phyloP scores from a whole-genome alignment of 2,329 filamentous ascomycete genomes.

The Diaporthe humulicola region DNA sequence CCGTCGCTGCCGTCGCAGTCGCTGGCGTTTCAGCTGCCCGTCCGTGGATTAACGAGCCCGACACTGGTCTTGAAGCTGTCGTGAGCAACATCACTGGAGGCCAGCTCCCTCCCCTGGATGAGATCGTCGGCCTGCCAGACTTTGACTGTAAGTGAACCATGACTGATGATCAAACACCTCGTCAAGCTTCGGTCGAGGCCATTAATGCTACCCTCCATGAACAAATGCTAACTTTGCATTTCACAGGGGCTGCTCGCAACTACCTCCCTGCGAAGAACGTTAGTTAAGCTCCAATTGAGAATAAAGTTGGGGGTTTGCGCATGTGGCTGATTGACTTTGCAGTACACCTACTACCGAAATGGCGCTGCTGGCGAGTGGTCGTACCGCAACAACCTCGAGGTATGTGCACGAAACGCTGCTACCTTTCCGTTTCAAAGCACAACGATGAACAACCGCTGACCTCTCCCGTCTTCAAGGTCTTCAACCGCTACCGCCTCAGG shows the following conservation, averaged over 20 bases:
- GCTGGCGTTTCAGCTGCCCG: slow-evolving; percentile 23
- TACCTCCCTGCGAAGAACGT: slow-evolving; percentile 58
- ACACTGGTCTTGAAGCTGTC: slow-evolving; percentile 58
- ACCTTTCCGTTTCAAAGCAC: background rate
- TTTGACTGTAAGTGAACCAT: slow-evolving; percentile 57
- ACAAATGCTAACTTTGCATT: background rate
- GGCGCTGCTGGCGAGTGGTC: slow-evolving; percentile 68
- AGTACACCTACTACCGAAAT: slow-evolving; percentile 69
- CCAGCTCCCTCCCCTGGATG: slow-evolving; percentile 56
- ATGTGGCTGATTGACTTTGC: slow-evolving; percentile 16
- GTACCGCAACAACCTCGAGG: slow-evolving; percentile 69
- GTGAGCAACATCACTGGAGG: slow-evolving; percentile 52
- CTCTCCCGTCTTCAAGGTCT: slow-evolving; percentile 48
- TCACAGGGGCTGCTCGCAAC: slow-evolving; percentile 56
- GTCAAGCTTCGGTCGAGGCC: background rate
- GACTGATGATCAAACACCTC: background rate
- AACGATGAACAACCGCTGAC: background rate
- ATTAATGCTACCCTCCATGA: background rate
- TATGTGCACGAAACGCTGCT: slow-evolving; percentile 1
- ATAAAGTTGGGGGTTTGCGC: background rate
- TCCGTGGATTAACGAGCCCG: slow-evolving; percentile 49
- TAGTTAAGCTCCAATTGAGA: background rate
- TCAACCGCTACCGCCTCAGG: slow-evolving; percentile 60
- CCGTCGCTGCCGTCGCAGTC: slow-evolving; percentile 14
- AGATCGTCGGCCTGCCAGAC: slow-evolving; percentile 64